These are phyloP conservation scores for Septoria petroselini DNA, from an alignment of 2,329 filamentous ascomycete genomes.

Conservation along the genomic window DNA sequence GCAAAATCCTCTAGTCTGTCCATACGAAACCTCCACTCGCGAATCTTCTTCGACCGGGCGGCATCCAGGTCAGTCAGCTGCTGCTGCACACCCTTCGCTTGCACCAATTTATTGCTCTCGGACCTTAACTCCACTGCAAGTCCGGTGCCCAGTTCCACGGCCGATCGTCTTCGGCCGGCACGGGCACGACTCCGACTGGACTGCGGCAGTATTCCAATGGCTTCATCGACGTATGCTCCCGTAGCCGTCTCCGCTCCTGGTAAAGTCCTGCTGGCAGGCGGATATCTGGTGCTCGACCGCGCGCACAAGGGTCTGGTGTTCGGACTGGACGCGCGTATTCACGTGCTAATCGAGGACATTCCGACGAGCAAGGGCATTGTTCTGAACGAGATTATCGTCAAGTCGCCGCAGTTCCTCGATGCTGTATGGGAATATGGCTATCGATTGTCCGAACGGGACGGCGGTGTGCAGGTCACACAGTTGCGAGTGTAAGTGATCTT, in stretches of 20 bases:
- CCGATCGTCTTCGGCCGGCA: constrained; percentile 21
- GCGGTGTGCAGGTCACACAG: constrained; percentile 79
- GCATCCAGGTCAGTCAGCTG: constrained; percentile 1
- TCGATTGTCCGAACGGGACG: constrained; percentile 63
- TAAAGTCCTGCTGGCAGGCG: constrained; percentile 91
- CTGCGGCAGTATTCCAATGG: no score
- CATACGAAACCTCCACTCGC: background rate
- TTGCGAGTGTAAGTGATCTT: constrained; percentile 64
- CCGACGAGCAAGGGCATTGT: constrained; percentile 59
- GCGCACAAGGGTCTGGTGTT: constrained; percentile 73
- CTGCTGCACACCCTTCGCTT: constrained; percentile 8
- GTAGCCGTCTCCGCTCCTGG: constrained; percentile 77
- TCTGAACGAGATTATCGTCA: constrained; percentile 72
- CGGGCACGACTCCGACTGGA: constrained; percentile 19
- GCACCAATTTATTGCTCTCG: constrained; percentile 12
- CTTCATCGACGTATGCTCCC: constrained; percentile 11
- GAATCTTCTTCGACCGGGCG: constrained; percentile 12
- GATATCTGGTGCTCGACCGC: constrained; percentile 90
- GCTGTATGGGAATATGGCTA: constrained; percentile 88
- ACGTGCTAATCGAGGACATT: constrained; percentile 57
- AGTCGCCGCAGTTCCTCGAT: constrained; percentile 84
- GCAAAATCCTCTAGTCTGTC: constrained; percentile 22
- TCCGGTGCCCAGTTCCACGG: background rate
- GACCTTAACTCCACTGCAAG: constrained; percentile 7
- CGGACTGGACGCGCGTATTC: constrained; percentile 62